Conservation (phyloP, 805 yeast genomes). For the Jamesozyma hellenica region DNA sequence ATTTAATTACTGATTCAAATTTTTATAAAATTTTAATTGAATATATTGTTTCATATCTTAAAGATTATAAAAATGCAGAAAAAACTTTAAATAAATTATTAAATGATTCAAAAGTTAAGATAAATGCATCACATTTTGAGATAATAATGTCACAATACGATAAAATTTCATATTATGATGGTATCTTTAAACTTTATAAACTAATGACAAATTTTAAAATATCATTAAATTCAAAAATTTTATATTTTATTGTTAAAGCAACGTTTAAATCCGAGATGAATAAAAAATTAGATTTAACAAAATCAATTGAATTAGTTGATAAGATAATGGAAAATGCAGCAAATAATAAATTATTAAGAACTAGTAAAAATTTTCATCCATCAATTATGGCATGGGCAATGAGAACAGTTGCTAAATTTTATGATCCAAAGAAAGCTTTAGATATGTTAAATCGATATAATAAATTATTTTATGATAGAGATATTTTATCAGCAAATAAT, state of each 20-base stretch:
- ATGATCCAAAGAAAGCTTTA: conserved; percentile 27
- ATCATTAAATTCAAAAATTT: conserved; percentile 20
- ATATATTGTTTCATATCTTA: conserved; percentile 10
- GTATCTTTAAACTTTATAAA: conserved; percentile 21
- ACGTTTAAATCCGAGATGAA: conserved; percentile 24
- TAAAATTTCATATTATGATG: conserved; percentile 18
- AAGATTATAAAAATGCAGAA: conserved; percentile 18
- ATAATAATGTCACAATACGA: conserved; percentile 26
- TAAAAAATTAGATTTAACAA: conserved; percentile 20
- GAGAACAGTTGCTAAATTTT: conserved; percentile 22
- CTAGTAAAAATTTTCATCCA: conserved; percentile 25
- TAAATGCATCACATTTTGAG: conserved; percentile 22
- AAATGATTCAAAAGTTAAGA: conserved; percentile 9
- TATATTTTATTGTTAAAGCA: conserved; percentile 25
- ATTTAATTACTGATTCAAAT: conserved; percentile 11
- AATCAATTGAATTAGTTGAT: conserved; percentile 25
- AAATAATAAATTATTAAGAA: conserved; percentile 13
- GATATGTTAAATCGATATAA: conserved; percentile 27
- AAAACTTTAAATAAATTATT: conserved; percentile 13
- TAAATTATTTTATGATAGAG: conserved; percentile 20
- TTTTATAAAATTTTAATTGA: conserved; percentile 18
- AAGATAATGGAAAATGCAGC: conserved; percentile 23
- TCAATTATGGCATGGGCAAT: conserved; percentile 31
- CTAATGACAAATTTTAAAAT: conserved; percentile 19
- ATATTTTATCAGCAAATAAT: conserved; percentile 17